Evolutionary conservation across 768 basidiomycete species (phyloP), one percentile per base, ranked within the genome.

Genomic region (Termitomyces sp.): DNA sequence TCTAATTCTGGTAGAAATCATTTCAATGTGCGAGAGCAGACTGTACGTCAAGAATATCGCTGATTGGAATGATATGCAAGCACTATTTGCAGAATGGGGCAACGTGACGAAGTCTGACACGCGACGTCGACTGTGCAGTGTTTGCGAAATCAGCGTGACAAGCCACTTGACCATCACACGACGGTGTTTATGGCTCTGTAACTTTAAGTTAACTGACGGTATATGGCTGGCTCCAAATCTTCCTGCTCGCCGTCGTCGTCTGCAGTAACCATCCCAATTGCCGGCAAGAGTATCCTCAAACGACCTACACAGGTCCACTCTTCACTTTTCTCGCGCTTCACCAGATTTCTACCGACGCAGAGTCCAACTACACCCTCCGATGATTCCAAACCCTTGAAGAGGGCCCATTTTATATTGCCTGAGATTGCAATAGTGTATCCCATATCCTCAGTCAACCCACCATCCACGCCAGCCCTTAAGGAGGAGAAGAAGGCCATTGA

Each of bases 331-430:
- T 84, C 84, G 21, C 83, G 88, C 54, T 78, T 91, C 66, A 85
- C 85, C 43, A 82, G 85, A 56, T 85, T 91, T 67, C 73, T 92
- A 23, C 89, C 89, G 14, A 80, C 80, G 0, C 84, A 81, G 59
- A 67, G 62, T 42, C 73, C 72, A 28, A 54, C 72, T 3, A 65
- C 62, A 25, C 53, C 67, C n/a, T 58, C 64, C 49, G 82, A 82
- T 64, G 75, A 82, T 45, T 69, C 72, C 35, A 82, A 79, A 64
- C 83, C 90, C 11, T 78, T 96, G 60, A 93, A 91, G 66, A 75
- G 91, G 49, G 97, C 95, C 0, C 91, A 96, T 64, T 98, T 98
- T 67, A 90, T 96, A 61, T 75, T 97, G 12, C 91, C 91, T 0
- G 81, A 89, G 62, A 81, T 97, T 63, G 85, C 84, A 32, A 90